Percentiles rank a stretch among this genome's conserved stretches.
phyloP scores from a whole-genome alignment of 176 grass and related monocot species.

The Dendrocalamus sinicus region DNA sequence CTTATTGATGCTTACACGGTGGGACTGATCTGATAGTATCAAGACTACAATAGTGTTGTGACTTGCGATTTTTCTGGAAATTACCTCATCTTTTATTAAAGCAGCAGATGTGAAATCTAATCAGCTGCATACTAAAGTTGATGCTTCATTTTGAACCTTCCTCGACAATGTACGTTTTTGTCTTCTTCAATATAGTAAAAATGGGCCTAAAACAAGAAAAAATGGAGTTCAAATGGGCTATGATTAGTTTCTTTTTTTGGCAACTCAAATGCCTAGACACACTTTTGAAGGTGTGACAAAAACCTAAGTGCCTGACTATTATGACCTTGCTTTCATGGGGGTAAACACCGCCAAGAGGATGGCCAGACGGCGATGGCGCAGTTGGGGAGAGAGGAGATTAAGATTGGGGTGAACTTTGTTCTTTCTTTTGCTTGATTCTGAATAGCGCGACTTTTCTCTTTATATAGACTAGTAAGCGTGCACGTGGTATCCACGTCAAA shows the following conservation, averaged over 20 bases:
- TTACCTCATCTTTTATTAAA: conserved; percentile 18
- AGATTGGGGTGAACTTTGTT: no score
- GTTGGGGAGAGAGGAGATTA: no score
- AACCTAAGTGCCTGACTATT: neutral
- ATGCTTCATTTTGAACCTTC: conserved; percentile 26
- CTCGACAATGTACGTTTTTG: neutral
- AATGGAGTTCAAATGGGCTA: neutral
- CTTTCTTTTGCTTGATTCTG: no score
- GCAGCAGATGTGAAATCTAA: neutral
- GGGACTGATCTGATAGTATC: neutral
- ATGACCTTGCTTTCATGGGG: no score
- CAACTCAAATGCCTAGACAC: neutral
- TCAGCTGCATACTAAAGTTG: neutral
- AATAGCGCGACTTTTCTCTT: no score
- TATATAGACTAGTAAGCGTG: no score
- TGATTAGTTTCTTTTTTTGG: no score
- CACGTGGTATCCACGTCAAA: no score
- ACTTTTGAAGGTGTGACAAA: neutral
- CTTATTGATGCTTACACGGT: neutral
- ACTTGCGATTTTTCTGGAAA: neutral
- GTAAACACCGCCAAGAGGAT: no score
- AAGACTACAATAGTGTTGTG: neutral
- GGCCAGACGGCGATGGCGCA: no score
- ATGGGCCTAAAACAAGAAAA: neutral
- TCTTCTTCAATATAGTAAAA: neutral